Conservation (phyloP, 2,329 filamentous ascomycete genomes). For the Cladophialophora yegresii region DNA sequence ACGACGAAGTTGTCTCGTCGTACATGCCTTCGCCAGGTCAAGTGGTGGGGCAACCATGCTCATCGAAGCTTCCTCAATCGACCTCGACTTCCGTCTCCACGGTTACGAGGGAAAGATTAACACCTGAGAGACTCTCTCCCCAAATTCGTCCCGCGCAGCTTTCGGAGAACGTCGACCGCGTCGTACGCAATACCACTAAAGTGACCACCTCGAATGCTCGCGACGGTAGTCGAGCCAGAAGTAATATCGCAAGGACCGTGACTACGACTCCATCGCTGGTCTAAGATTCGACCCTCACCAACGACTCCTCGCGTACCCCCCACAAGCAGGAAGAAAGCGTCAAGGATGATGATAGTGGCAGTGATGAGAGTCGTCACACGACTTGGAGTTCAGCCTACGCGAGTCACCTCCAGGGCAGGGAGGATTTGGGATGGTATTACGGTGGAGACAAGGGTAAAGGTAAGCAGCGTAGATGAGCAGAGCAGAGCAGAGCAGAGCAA, state of each 20-base stretch:
- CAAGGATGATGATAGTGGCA: neutral
- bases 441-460: neutral
- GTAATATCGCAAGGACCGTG: neutral
- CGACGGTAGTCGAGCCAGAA: neutral
- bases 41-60: neutral
- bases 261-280: neutral
- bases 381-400: constrained; percentile 13
- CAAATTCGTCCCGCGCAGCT: neutral
- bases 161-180: neutral
- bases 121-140: neutral
- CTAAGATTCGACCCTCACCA: neutral
- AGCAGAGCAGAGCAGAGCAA: no score
- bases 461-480: neutral
- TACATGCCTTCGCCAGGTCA: neutral
- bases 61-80: neutral
- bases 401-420: neutral
- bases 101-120: neutral
- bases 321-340: neutral
- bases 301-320: neutral
- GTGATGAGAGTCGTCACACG: neutral
- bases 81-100: neutral
- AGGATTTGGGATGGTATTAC: constrained; percentile 21
- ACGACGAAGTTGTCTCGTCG: constrained; percentile 5
- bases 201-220: neutral
- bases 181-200: neutral